Base-by-base conservation (phyloP, 805 yeast species). In the Metschnikowia drakensbergensis region DNA sequence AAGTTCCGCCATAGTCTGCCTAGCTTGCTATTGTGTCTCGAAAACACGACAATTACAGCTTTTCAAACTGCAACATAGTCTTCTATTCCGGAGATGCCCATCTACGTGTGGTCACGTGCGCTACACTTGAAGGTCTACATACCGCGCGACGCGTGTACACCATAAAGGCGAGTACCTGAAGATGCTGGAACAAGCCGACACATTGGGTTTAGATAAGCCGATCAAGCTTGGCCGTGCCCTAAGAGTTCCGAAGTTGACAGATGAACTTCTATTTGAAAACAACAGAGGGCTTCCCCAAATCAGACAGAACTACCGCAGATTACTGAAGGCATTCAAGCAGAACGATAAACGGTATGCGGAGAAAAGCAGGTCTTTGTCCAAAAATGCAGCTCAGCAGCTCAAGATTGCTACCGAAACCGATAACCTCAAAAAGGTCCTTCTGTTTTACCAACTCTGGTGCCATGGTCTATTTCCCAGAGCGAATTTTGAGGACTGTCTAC, bases 381-480 rank as follows among this genome's bases (percentile, higher is more conserved):
- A 50, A 23, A 27, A 29, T 11, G 51, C 60, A 3, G 53, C 57
- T 35, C 54, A 53, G 27, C 56, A 51, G 41, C 51, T 54, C n/a
- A 65, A 61, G 42, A 52, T 57, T 13, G 67, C 66, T n/a, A 62
- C 65, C 26, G 75, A 71, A 49, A 63, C 54, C 37, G 60, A 64
- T 13, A 72, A 72, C 48, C 54, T 72, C 41, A 55, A 67, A 2
- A 58, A 69, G 1, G 62, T 70, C 1, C 54, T 72, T 31, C 73
- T 71, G 55, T 72, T 71, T 55, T 72, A 72, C 57, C 76, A 72
- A 52, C 59, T 72, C 26, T 72, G 77, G 77, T 72, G 76, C 54
- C 76, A 72, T 48, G 69, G 74, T 7, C 54, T 63, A 30, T 51
- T 56, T 47, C 60, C 60, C 5, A 38, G 50, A 25, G 60, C 60